phyloP scores from a whole-genome alignment of 768 basidiomycete genomes.

The Boletellus ananiceps region DNA sequence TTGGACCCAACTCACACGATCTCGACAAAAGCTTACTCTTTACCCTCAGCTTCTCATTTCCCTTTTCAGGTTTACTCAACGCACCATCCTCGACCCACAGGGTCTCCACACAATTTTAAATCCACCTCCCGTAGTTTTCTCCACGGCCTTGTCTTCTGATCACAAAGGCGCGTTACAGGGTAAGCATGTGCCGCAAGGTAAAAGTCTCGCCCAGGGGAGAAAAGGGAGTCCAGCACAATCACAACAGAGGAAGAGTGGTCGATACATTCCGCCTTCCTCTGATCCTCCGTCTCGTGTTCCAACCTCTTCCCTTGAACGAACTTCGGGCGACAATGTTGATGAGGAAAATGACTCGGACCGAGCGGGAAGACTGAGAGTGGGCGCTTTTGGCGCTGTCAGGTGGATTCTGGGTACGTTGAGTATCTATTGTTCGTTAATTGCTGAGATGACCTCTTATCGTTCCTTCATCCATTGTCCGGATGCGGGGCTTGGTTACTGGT shows the following conservation, averaged over 20 bases:
- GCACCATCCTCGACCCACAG: conserved; percentile 56
- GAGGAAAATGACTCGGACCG: conserved; percentile 72
- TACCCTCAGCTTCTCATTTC: conserved; percentile 29
- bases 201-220: conserved; percentile 12
- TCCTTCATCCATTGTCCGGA: not conserved
- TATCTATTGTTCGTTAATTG: not conserved
- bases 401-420: conserved; percentile 56
- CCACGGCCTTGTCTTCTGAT: not conserved
- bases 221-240: conserved; percentile 24
- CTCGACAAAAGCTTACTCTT: conserved; percentile 27
- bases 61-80: conserved; percentile 49
- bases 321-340: conserved; percentile 30
- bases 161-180: not conserved
- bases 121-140: conserved; percentile 47
- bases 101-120: conserved; percentile 59
- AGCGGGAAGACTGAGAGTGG: conserved; percentile 62
- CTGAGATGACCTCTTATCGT: not conserved
- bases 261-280: conserved; percentile 26
- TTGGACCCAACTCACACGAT: not conserved
- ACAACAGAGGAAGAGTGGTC: conserved; percentile 29
- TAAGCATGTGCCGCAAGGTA: not conserved
- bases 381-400: conserved; percentile 59
- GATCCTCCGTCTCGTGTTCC: conserved; percentile 30
- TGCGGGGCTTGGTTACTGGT: conserved; percentile 1
- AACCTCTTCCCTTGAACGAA: conserved; percentile 16